Percentiles rank a stretch among this genome's conserved stretches.
Conservation (phyloP, 768 basidiomycete species). For the Suillus subalutaceus region DNA sequence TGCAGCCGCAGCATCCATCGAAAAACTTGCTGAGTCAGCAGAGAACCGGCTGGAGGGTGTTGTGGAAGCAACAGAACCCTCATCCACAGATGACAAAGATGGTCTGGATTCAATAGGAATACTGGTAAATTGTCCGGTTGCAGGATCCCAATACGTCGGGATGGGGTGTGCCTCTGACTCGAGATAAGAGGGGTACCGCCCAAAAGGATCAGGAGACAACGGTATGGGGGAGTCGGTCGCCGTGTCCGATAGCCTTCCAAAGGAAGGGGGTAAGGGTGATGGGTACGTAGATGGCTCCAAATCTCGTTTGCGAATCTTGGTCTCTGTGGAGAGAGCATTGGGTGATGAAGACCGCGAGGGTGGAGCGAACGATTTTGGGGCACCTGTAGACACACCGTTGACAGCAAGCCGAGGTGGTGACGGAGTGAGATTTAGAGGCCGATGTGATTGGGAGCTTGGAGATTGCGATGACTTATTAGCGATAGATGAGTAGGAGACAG, state of each 20-base stretch:
- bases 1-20: slow-evolving; percentile 31
- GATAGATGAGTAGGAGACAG: slow-evolving; percentile 46
- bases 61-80: slow-evolving; percentile 23
- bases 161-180: slow-evolving; percentile 34
- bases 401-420: slow-evolving; percentile 67
- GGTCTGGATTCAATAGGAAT: slow-evolving; percentile 26
- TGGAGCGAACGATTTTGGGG: slow-evolving; percentile 50
- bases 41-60: slow-evolving; percentile 71
- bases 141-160: slow-evolving; percentile 49
- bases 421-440: slow-evolving; percentile 35
- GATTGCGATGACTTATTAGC: slow-evolving; percentile 22
- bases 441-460: slow-evolving; percentile 8
- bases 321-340: slow-evolving; percentile 43
- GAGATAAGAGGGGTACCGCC: slow-evolving; percentile 62
- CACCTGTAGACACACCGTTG: slow-evolving; percentile 68
- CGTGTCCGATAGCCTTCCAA: slow-evolving; percentile 26
- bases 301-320: slow-evolving; percentile 52
- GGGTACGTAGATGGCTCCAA: slow-evolving; percentile 54
- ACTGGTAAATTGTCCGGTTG: slow-evolving; percentile 25
- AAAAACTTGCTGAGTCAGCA: slow-evolving; percentile 58
- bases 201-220: slow-evolving; percentile 84
- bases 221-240: slow-evolving; percentile 65
- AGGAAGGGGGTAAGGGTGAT: slow-evolving; percentile 35
- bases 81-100: slow-evolving; percentile 28
- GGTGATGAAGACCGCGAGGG: slow-evolving; percentile 20